phyloP scores from a whole-genome alignment of 2,329 filamentous ascomycete species.

The Amauroascus verrucosus region DNA sequence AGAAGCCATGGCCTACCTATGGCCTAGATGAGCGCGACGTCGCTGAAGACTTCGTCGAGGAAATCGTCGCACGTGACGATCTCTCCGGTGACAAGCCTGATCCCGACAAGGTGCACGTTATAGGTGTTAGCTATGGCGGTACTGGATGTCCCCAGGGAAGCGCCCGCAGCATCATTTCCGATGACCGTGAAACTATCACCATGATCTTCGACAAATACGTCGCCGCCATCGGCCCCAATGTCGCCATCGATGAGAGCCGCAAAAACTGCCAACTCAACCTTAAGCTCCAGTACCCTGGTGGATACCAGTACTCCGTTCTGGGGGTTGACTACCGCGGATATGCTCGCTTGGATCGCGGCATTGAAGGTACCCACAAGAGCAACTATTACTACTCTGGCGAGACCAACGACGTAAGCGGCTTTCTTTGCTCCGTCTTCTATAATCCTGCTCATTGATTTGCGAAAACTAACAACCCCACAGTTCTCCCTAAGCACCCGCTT shows the following conservation, averaged over 20 bases:
- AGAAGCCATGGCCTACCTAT: neutral
- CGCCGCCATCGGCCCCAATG: constrained; percentile 8
- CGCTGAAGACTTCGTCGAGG: neutral
- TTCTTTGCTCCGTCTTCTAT: neutral
- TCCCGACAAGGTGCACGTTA: constrained; percentile 6
- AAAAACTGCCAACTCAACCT: constrained; percentile 16
- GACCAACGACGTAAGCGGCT: constrained; percentile 12
- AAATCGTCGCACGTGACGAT: constrained; percentile 2
- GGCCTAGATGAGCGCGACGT: constrained; percentile 1
- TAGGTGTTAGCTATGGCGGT: constrained; percentile 12
- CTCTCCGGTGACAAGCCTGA: constrained; percentile 1
- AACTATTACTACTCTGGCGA: constrained; percentile 16
- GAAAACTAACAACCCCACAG: neutral
- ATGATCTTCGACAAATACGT: constrained; percentile 12
- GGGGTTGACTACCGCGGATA: constrained; percentile 13
- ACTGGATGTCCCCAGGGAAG: constrained; percentile 13
- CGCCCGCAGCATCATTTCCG: constrained; percentile 7
- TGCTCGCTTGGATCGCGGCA: constrained; percentile 6
- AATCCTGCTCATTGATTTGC: neutral
- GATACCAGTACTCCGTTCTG: constrained; percentile 13
- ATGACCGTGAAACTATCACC: constrained; percentile 12
- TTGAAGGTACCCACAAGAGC: constrained; percentile 7
- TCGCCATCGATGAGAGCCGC: constrained; percentile 8
- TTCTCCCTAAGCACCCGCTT: constrained; percentile 26
- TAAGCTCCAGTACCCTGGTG: constrained; percentile 13